These are phyloP conservation scores for Pseudogymnoascus destructans DNA, from an alignment of 2,329 filamentous ascomycete species.

Conservation along the genomic window DNA sequence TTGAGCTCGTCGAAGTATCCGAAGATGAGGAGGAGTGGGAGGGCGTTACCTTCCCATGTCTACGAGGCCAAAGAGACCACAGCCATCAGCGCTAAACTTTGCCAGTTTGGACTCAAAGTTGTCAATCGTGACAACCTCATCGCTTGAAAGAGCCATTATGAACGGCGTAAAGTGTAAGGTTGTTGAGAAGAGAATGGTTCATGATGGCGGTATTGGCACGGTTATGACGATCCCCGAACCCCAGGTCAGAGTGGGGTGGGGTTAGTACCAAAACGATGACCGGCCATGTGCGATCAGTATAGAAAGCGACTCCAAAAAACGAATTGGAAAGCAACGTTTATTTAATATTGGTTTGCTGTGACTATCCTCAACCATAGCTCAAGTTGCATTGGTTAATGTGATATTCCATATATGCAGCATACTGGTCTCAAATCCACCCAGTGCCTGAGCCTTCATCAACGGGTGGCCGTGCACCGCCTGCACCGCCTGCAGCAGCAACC, in stretches of 20 bases:
- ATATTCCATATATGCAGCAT: not conserved
- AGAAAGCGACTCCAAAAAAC: not conserved
- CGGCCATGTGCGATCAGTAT: not conserved
- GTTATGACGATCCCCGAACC: not conserved
- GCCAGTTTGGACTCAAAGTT: slow-evolving; percentile 23
- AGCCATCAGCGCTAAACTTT: slow-evolving; percentile 14
- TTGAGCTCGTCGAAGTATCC: not conserved
- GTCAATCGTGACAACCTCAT: slow-evolving; percentile 21
- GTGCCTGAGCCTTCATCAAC: not conserved
- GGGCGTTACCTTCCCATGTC: slow-evolving; percentile 26
- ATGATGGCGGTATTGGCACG: not conserved
- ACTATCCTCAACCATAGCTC: not conserved
- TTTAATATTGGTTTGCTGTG: not conserved
- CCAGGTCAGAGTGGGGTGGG: not conserved
- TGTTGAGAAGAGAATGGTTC: not conserved
- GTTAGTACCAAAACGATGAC: not conserved
- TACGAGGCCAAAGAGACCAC: slow-evolving; percentile 24
- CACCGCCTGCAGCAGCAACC: too few relatives aligned
- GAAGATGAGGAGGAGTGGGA: not conserved
- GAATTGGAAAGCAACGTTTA: not conserved
- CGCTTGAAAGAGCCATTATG: slow-evolving; percentile 16
- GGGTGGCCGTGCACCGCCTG: not conserved
- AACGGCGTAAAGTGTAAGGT: not conserved
- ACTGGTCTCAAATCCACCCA: not conserved
- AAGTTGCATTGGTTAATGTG: not conserved